Conservation (phyloP, 495 filamentous ascomycete genomes). For the Hyaloscypha finlandica region DNA sequence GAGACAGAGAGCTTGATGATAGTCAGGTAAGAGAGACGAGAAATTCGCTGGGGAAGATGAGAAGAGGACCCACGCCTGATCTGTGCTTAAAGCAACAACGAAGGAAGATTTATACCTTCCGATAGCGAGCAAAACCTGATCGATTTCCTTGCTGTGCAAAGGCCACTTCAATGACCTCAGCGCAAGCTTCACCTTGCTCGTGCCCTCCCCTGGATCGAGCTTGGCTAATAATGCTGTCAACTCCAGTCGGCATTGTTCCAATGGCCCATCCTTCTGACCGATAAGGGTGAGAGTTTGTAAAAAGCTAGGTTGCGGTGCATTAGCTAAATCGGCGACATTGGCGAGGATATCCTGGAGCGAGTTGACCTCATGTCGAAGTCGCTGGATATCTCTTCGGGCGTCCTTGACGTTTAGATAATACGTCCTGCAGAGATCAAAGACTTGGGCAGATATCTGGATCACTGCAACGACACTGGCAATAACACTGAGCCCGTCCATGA, state of each 20-base stretch:
- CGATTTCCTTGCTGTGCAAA: conserved; percentile 21
- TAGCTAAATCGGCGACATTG: conserved; percentile 16
- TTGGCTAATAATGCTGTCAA: conserved; percentile 6
- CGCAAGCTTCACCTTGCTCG: conserved; percentile 13
- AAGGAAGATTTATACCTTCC: conserved; percentile 17
- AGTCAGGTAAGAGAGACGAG: background rate
- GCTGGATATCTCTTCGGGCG: conserved; percentile 19
- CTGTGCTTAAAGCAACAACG: conserved; percentile 9
- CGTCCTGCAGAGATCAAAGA: conserved; percentile 15
- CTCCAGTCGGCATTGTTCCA: conserved; percentile 20
- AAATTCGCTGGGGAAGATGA: background rate
- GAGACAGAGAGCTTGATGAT: background rate
- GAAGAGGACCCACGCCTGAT: conserved; percentile 12
- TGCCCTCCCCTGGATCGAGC: conserved; percentile 8
- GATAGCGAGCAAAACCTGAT: conserved; percentile 7
- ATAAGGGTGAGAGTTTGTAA: background rate
- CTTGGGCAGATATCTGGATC: conserved; percentile 36
- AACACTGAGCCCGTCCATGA: conserved; percentile 35
- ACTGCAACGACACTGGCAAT: conserved; percentile 42
- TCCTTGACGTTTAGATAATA: conserved; percentile 18
- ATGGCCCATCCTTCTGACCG: conserved; percentile 14
- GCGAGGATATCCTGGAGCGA: conserved; percentile 22
- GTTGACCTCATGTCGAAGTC: conserved; percentile 12
- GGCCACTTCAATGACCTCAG: conserved; percentile 23
- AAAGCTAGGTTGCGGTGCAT: background rate